Evolutionary conservation across 345 rosid species (phyloP).

Genomic region (Dipteronia dyeriana): DNA sequence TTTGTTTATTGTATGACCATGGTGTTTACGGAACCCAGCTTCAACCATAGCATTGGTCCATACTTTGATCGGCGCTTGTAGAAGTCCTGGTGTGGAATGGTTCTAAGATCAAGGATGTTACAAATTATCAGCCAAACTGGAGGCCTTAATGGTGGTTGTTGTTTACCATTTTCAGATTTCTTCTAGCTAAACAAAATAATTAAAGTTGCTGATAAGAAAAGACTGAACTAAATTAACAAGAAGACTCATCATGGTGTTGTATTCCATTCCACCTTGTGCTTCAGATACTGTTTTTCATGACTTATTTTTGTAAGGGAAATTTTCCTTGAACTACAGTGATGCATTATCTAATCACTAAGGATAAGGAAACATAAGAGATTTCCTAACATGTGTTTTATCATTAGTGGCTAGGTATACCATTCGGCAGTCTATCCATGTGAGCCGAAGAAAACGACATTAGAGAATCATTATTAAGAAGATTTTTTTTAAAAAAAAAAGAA

Average conservation of each 20-base stretch:
- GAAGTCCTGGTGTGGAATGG: constrained; percentile 23
- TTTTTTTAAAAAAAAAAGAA: too few relatives aligned
- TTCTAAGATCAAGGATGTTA: constrained; percentile 26
- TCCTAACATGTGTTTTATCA: too few relatives aligned
- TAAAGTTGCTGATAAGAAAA: not conserved
- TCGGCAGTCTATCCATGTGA: too few relatives aligned
- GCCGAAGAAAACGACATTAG: too few relatives aligned
- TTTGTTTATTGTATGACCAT: constrained; percentile 27
- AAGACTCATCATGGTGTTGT: not conserved
- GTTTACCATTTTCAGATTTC: not conserved
- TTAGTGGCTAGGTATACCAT: too few relatives aligned
- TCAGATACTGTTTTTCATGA: not conserved
- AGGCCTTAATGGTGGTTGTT: constrained; percentile 23
- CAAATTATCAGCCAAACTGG: constrained; percentile 25
- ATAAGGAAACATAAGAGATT: too few relatives aligned
- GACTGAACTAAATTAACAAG: not conserved
- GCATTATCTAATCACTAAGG: too few relatives aligned
- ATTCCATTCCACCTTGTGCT: not conserved
- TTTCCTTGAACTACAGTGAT: too few relatives aligned
- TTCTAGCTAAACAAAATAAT: not conserved
- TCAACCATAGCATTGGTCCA: constrained; percentile 18
- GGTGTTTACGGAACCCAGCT: constrained; percentile 17
- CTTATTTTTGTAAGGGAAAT: not conserved
- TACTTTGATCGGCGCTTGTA: constrained; percentile 11
- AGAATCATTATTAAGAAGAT: too few relatives aligned